These are phyloP conservation scores for Microsporum audouinii DNA, from an alignment of 2,329 filamentous ascomycete species.

Conservation along the genomic window DNA sequence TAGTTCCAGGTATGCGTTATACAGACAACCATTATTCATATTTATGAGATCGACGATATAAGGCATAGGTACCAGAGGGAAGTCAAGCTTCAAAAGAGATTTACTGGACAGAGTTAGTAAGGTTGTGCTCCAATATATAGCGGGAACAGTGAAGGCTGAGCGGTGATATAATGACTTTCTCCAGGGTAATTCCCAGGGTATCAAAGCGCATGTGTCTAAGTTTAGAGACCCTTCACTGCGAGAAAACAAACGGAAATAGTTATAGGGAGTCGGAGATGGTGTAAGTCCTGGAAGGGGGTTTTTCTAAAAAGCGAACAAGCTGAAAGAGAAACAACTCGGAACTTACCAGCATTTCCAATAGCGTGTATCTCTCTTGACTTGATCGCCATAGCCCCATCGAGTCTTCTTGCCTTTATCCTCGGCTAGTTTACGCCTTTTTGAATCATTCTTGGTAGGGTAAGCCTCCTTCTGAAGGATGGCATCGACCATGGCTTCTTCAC, in stretches of 20 bases:
- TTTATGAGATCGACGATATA: slow-evolving; percentile 21
- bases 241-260: not conserved
- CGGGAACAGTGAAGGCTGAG: not conserved
- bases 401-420: slow-evolving; percentile 11
- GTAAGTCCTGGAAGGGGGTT: too few relatives aligned
- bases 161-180: not conserved
- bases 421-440: slow-evolving; percentile 29
- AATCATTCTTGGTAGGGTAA: slow-evolving; percentile 36
- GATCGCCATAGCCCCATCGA: slow-evolving; percentile 13
- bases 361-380: slow-evolving; percentile 17
- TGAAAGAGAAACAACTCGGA: not conserved
- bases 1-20: slow-evolving; percentile 6
- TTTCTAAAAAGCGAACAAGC: too few relatives aligned
- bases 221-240: not conserved
- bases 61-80: slow-evolving; percentile 26
- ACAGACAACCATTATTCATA: not conserved
- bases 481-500: slow-evolving; percentile 29
- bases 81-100: slow-evolving; percentile 18
- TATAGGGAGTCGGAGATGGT: not conserved
- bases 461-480: slow-evolving; percentile 29
- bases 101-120: not conserved
- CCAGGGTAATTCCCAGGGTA: not conserved
- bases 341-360: slow-evolving; percentile 19
- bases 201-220: not conserved
- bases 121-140: not conserved